phyloP scores from a whole-genome alignment of 305 asterid genomes.

The Ilex paraguariensis region DNA sequence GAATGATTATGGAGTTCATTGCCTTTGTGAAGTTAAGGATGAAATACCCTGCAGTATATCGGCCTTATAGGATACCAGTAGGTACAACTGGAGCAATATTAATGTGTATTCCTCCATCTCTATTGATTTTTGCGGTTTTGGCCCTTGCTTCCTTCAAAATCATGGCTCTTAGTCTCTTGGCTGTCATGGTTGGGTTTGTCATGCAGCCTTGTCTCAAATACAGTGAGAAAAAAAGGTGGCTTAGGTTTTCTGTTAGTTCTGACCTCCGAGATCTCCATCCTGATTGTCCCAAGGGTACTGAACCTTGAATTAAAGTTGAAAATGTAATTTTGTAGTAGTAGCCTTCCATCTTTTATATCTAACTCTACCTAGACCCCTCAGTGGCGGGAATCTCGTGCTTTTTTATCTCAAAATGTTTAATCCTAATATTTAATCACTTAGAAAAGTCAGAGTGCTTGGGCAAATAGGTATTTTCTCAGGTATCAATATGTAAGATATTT shows the following conservation, averaged over 20 bases:
- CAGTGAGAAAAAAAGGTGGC: conserved; percentile 40
- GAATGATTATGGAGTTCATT: conserved; percentile 61
- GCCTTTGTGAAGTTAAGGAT: conserved; percentile 61
- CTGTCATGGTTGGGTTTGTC: conserved; percentile 29
- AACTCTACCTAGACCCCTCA: too few species aligned
- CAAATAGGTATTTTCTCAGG: too few species aligned
- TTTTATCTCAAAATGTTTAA: too few species aligned
- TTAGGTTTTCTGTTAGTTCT: conserved; percentile 29
- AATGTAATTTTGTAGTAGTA: too few species aligned
- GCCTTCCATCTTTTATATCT: too few species aligned
- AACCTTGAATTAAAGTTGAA: not conserved
- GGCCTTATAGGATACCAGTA: conserved; percentile 58
- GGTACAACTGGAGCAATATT: conserved; percentile 42
- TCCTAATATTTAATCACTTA: too few species aligned
- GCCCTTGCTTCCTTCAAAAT: conserved; percentile 29
- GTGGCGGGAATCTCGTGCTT: too few species aligned
- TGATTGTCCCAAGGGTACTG: conserved; percentile 6
- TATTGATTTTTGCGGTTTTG: conserved; percentile 46
- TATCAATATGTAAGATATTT: too few species aligned
- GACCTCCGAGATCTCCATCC: conserved; percentile 21
- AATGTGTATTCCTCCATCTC: conserved; percentile 51
- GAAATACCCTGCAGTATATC: conserved; percentile 29
- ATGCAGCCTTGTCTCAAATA: conserved; percentile 46
- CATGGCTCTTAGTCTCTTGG: conserved; percentile 41
- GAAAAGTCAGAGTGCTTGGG: too few species aligned